Percentiles rank a stretch among this genome's conserved stretches.
phyloP scores from a whole-genome alignment of 164 flowering plant genomes.

The Magnolia officinalis region DNA sequence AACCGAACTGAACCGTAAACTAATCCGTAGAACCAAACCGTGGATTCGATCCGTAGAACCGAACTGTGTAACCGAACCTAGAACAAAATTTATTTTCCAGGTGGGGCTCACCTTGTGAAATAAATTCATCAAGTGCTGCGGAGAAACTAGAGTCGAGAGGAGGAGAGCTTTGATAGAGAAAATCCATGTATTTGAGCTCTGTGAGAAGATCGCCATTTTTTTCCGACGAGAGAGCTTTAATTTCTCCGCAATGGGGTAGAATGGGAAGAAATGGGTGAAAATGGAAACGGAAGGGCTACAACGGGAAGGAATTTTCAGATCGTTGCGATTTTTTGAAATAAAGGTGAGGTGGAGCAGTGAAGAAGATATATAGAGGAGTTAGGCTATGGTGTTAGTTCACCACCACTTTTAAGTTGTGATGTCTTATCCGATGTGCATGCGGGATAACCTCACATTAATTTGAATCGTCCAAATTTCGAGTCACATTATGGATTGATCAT shows the following conservation, averaged over 20 bases:
- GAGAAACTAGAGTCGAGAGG: constrained; percentile 42
- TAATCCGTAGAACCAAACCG: too few relatives aligned
- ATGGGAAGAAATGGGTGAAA: background rate
- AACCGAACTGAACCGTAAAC: too few relatives aligned
- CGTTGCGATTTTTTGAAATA: background rate
- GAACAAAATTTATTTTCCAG: too few relatives aligned
- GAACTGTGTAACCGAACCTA: too few relatives aligned
- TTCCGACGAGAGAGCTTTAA: background rate
- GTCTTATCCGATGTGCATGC: too few relatives aligned
- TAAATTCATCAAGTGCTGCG: constrained; percentile 21
- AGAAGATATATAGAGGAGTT: background rate
- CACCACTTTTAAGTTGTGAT: too few relatives aligned
- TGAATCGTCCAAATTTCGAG: too few relatives aligned
- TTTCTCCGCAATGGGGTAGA: background rate
- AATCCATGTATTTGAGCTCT: background rate
- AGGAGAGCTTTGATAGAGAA: constrained; percentile 33
- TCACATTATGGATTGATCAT: too few relatives aligned
- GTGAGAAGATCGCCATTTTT: constrained; percentile 19
- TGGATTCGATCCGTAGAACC: too few relatives aligned
- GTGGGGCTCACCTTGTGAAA: too few relatives aligned
- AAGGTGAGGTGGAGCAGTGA: background rate
- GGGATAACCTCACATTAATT: too few relatives aligned
- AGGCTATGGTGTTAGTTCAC: too few relatives aligned
- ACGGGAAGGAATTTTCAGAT: background rate
- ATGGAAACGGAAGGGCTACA: background rate